These are phyloP conservation scores for Orbilia brochopaga DNA, from an alignment of 2,329 filamentous ascomycete genomes.

Conservation along the genomic window DNA sequence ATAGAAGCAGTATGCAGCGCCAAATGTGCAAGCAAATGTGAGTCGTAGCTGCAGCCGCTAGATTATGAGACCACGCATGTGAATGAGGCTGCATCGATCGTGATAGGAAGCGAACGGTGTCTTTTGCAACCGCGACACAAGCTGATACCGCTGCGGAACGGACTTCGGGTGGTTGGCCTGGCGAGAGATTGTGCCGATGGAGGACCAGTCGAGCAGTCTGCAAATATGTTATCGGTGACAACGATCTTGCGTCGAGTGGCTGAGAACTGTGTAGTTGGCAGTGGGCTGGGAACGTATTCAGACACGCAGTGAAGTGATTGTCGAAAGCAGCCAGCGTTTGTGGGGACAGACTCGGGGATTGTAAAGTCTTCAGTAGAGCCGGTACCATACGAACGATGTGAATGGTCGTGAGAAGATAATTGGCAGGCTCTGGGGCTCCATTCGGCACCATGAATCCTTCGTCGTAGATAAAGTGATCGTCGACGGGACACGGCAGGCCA, in stretches of 20 bases:
- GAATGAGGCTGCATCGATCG: constrained; percentile 65
- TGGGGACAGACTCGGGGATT: constrained; percentile 69
- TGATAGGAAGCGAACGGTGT: constrained; percentile 77
- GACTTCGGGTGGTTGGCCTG: constrained; percentile 69
- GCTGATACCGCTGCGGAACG: constrained; percentile 76
- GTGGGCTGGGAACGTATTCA: constrained; percentile 75
- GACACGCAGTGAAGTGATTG: constrained; percentile 75
- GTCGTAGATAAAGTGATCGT: constrained; percentile 76
- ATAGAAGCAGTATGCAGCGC: constrained; percentile 80
- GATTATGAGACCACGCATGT: constrained; percentile 63
- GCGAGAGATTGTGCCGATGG: constrained; percentile 85
- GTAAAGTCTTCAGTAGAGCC: constrained; percentile 73
- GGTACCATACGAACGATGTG: constrained; percentile 80
- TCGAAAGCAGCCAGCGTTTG: constrained; percentile 79
- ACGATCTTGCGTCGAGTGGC: constrained; percentile 73
- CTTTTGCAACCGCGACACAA: constrained; percentile 75
- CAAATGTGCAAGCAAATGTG: constrained; percentile 84
- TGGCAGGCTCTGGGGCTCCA: constrained; percentile 60
- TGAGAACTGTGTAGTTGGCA: constrained; percentile 72
- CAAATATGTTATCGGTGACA: constrained; percentile 77
- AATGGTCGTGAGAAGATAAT: constrained; percentile 77
- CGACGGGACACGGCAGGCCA: constrained; percentile 75
- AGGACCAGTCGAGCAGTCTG: constrained; percentile 83
- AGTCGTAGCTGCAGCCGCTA: constrained; percentile 73
- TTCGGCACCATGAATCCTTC: constrained; percentile 59